Conservation (phyloP, 257 asterid species). For the Capsicum baccatum region DNA sequence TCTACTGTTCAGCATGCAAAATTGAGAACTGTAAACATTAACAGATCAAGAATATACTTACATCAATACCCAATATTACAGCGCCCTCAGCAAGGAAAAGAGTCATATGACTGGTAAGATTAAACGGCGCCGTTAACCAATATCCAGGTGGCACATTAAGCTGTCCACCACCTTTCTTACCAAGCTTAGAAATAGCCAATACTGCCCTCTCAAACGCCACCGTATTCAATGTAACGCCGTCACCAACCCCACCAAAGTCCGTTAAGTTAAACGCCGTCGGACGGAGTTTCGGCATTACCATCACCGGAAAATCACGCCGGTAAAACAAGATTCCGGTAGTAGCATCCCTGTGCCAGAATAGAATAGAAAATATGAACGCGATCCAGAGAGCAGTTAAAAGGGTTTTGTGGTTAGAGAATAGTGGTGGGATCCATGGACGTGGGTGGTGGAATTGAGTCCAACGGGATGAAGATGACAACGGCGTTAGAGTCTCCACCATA, state of each 20-base stretch:
- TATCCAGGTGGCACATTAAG: conserved; percentile 75
- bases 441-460: conserved; percentile 43
- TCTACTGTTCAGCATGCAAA: conserved; percentile 16
- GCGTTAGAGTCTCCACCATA: conserved; percentile 56
- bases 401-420: conserved; percentile 51
- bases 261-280: conserved; percentile 64
- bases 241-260: conserved; percentile 84
- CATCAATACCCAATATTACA: conserved; percentile 75
- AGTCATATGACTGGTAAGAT: conserved; percentile 84
- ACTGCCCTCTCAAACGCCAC: conserved; percentile 76
- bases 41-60: conserved; percentile 42
- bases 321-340: conserved; percentile 44
- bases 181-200: conserved; percentile 58
- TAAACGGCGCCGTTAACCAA: conserved; percentile 90
- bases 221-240: conserved; percentile 71
- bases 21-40: conserved; percentile 29
- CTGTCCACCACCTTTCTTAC: conserved; percentile 79
- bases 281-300: conserved; percentile 54
- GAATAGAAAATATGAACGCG: conserved; percentile 45
- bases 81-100: conserved; percentile 81
- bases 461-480: conserved; percentile 45
- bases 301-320: conserved; percentile 45
- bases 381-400: conserved; percentile 46
- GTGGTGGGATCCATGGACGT: conserved; percentile 54
- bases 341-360: conserved; percentile 59